Conservation (phyloP, 768 basidiomycete genomes). For the Collybia sp. region DNA sequence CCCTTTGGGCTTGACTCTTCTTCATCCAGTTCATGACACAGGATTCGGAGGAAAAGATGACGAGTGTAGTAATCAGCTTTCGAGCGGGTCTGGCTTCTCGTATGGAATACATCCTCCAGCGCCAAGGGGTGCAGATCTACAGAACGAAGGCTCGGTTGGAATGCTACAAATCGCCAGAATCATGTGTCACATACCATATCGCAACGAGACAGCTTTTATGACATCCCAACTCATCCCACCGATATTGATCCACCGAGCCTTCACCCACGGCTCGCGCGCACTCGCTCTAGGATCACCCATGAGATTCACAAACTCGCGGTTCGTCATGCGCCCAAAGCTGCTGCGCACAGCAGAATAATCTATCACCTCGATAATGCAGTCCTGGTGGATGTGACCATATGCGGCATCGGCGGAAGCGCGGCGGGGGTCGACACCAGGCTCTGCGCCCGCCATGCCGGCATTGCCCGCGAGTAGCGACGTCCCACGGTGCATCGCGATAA, state of each 20-base stretch:
- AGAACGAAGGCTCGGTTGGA: background rate
- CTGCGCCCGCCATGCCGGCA: slow-evolving; percentile 49
- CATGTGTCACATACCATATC: slow-evolving; percentile 43
- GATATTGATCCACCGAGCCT: slow-evolving; percentile 73
- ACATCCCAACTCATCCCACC: slow-evolving; percentile 71
- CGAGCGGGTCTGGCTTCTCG: slow-evolving; percentile 49
- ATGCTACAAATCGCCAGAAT: background rate
- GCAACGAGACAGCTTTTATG: slow-evolving; percentile 59
- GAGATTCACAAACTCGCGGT: slow-evolving; percentile 54
- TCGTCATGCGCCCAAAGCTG: slow-evolving; percentile 52
- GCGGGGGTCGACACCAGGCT: slow-evolving; percentile 69
- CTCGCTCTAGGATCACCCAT: slow-evolving; percentile 41
- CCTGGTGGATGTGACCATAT: slow-evolving; percentile 54
- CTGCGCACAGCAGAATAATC: slow-evolving; percentile 61
- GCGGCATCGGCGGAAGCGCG: slow-evolving; percentile 48
- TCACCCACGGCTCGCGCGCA: slow-evolving; percentile 53
- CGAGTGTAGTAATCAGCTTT: slow-evolving; percentile 67
- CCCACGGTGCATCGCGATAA: slow-evolving; percentile 59
- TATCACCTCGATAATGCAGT: slow-evolving; percentile 61
- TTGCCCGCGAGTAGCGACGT: slow-evolving; percentile 30
- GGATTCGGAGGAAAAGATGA: slow-evolving; percentile 67
- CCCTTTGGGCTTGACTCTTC: slow-evolving; percentile 12
- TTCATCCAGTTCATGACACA: slow-evolving; percentile 54
- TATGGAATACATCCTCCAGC: slow-evolving; percentile 64
- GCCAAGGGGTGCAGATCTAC: slow-evolving; percentile 68